A percentile compares a stretch with the other conserved stretches of the same genome.
Evolutionary conservation across 148 eudicot species (phyloP).

Genomic region (Rhododendron kiyosumense): DNA sequence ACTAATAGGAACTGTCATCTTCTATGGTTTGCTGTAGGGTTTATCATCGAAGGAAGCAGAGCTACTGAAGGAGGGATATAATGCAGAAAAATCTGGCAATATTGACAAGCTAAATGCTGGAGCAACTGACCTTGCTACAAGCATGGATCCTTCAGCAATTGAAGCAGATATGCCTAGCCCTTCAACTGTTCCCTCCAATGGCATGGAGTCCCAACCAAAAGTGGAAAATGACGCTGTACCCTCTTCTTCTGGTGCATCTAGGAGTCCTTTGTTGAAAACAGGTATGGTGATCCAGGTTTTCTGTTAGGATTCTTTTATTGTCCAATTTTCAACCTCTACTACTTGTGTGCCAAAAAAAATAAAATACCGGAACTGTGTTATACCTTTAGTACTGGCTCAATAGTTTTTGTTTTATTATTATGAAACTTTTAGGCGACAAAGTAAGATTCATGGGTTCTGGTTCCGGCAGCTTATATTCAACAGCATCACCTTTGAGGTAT

Average conservation of each 20-base stretch:
- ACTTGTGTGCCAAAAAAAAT: neutral
- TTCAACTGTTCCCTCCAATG: constrained; percentile 35
- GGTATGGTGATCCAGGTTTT: constrained; percentile 32
- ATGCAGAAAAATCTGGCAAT: constrained; percentile 45
- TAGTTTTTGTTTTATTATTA: neutral
- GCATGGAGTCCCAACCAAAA: constrained; percentile 45
- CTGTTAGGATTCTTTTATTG: neutral
- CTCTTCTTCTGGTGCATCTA: constrained; percentile 41
- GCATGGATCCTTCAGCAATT: constrained; percentile 25
- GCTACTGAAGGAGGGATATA: constrained; percentile 46
- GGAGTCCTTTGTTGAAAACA: constrained; percentile 48
- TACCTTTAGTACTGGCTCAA: neutral
- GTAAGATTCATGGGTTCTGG: constrained; percentile 59
- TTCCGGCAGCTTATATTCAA: constrained; percentile 46
- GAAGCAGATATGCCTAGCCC: constrained; percentile 46
- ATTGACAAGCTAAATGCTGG: constrained; percentile 42
- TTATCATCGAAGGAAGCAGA: constrained; percentile 70
- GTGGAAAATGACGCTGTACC: constrained; percentile 35
- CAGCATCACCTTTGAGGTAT: constrained; percentile 56
- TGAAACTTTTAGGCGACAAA: constrained; percentile 56
- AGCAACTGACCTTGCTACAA: constrained; percentile 40
- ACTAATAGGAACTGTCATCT: neutral
- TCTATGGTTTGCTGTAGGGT: constrained; percentile 33
- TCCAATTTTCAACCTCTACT: neutral
- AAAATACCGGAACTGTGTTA: neutral